Evolutionary conservation across 2,329 filamentous ascomycete genomes (phyloP), one percentile per base, ranked within the genome.

Genomic region (Botrytis galanthina): DNA sequence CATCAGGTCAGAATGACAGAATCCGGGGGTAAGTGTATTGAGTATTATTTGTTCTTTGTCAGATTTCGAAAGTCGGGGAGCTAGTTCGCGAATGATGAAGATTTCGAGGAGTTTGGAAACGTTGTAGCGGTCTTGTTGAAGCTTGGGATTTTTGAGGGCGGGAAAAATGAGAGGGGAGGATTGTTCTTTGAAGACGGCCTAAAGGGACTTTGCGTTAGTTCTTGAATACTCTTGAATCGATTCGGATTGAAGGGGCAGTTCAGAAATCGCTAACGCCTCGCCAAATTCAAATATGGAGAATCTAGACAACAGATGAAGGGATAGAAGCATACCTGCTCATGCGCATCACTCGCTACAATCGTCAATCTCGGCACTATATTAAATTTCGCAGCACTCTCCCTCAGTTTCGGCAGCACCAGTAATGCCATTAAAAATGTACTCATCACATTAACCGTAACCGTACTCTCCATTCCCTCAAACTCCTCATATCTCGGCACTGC

Each of bases 31-130:
- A 20, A 82, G 74, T 9, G 78, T 75, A 63, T 81, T 82, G n/a
- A 83, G 70, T 44, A 82, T 78, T 14, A 83, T 78, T 42, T 78
- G 76, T 1, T 66, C 75, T 63, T 76, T 78, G 42, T 75, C 76
- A 54, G 73, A 80, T 18, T 71, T 32, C 26, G 74, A 73, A 61
- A 79, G 77, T 7, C 78, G 76, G 18, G 77, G 75, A 6, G 79
- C 81, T 4, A 83, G 77, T 64, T 80, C 76, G 29, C 80, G 80
- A 44, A 82, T 72, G 12, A 76, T 71, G 44, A 81, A 75, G 29
- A 81, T 77, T 66, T 81, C 80, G 70, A 83, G 75, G 29, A 83
- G 77, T 75, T 82, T 83, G 35, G 81, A 81, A 39, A 82, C 75
- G 42, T 80, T 79, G 69, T 83, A 83, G 64, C 79, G 77, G 48